A percentile compares a stretch with the other conserved stretches of the same genome.
Evolutionary conservation across 2,329 filamentous ascomycete genomes (phyloP).

Genomic region (Aspergillus carbonarius): DNA sequence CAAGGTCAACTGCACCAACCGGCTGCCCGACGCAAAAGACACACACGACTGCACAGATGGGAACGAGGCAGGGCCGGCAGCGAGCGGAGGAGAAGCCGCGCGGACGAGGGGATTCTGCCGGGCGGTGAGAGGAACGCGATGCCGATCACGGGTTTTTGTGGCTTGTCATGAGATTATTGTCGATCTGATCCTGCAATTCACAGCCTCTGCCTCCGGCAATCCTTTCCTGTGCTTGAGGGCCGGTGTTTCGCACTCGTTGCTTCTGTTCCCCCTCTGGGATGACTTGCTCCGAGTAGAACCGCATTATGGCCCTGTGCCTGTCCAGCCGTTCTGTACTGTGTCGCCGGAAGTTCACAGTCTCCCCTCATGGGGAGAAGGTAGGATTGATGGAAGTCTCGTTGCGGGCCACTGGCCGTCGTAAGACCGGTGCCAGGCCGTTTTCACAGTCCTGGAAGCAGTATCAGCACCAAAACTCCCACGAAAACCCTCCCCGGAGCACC

Average conservation of each 20-base stretch:
- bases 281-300: conserved; percentile 29
- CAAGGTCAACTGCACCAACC: not conserved
- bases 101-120: conserved; percentile 18
- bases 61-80: not conserved
- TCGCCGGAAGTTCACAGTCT: conserved; percentile 23
- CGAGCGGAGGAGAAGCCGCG: not conserved
- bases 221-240: not conserved
- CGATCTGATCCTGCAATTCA: conserved; percentile 7
- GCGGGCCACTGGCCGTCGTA: conserved; percentile 30
- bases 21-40: not conserved
- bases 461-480: conserved; percentile 36
- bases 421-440: conserved; percentile 34
- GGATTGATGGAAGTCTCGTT: conserved; percentile 35
- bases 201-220: not conserved
- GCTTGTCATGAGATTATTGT: not conserved
- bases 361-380: conserved; percentile 23
- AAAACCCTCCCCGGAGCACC: conserved; percentile 47
- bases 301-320: conserved; percentile 38
- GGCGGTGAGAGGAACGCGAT: conserved; percentile 16
- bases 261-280: conserved; percentile 14
- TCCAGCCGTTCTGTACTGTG: conserved; percentile 23
- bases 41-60: not conserved
- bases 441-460: conserved; percentile 44
- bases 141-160: not conserved
- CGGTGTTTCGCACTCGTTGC: conserved; percentile 1